phyloP scores from a whole-genome alignment of 768 basidiomycete species.

The Termitomyces sp. region DNA sequence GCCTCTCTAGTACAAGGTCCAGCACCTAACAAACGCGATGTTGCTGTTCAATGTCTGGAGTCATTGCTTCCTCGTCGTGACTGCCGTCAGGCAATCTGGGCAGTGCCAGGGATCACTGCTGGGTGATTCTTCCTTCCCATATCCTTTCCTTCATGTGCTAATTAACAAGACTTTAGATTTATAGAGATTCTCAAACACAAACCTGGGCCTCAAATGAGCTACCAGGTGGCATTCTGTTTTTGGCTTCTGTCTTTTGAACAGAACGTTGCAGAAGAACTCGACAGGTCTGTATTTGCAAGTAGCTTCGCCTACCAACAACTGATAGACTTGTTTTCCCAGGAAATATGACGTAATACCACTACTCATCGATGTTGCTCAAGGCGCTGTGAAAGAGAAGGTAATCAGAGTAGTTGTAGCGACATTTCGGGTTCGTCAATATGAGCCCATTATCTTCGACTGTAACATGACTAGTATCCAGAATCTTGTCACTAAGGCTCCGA shows the following conservation, averaged over 20 bases:
- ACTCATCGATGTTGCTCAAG: constrained; percentile 78
- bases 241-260: constrained; percentile 94
- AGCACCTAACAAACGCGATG: constrained; percentile 70
- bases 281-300: constrained; percentile 54
- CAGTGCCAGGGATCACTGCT: constrained; percentile 55
- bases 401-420: constrained; percentile 90
- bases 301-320: background rate
- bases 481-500: constrained; percentile 82
- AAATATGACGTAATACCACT: constrained; percentile 87
- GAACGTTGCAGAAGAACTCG: constrained; percentile 78
- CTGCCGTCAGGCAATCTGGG: constrained; percentile 79
- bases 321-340: constrained; percentile 34
- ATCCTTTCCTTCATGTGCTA: background rate
- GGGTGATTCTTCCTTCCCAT: constrained; percentile 42
- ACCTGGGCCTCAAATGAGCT: constrained; percentile 90
- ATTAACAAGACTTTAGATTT: constrained; percentile 40
- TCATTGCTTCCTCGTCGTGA: constrained; percentile 77
- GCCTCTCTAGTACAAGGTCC: constrained; percentile 56
- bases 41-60: constrained; percentile 89
- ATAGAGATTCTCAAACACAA: constrained; percentile 79
- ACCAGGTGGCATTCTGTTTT: constrained; percentile 88
- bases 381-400: constrained; percentile 95
- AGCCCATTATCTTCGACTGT: background rate
- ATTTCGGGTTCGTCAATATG: constrained; percentile 53
- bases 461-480: constrained; percentile 49